Evolutionary conservation across 768 basidiomycete species (phyloP).

Genomic region (Chlorophyllum brunneum): DNA sequence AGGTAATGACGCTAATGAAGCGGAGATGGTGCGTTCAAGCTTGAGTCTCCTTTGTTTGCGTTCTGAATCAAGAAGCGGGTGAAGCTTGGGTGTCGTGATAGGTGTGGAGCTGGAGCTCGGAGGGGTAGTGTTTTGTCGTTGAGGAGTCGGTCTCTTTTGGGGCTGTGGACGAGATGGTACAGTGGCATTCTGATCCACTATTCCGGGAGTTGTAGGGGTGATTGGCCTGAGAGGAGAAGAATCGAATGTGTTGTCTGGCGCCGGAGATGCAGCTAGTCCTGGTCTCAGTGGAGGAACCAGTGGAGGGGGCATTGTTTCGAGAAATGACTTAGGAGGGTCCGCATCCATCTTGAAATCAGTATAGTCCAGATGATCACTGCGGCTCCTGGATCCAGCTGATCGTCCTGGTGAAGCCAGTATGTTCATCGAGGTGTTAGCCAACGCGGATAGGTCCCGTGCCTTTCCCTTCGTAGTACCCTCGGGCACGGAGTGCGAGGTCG

Average conservation of each 20-base stretch:
- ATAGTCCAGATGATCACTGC: not conserved
- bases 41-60: slow-evolving; percentile 8
- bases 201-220: slow-evolving; percentile 3
- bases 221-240: slow-evolving; percentile 14
- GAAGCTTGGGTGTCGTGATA: slow-evolving; percentile 13
- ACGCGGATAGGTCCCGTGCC: not conserved
- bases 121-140: slow-evolving; percentile 1
- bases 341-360: slow-evolving; percentile 3
- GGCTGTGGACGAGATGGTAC: not conserved
- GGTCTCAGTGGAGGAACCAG: slow-evolving; percentile 14
- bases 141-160: not conserved
- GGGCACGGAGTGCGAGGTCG: not conserved
- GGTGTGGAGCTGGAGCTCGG: slow-evolving; percentile 12
- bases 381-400: not conserved
- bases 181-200: not conserved
- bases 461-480: slow-evolving; percentile 7
- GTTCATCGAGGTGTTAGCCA: not conserved
- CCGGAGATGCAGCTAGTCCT: not conserved
- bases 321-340: not conserved
- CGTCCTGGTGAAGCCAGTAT: not conserved
- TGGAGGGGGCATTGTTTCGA: slow-evolving; percentile 16
- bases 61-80: slow-evolving; percentile 8
- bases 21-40: slow-evolving; percentile 10
- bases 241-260: not conserved
- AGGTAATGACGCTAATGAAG: slow-evolving; percentile 2